phyloP scores from a whole-genome alignment of 2,329 filamentous ascomycete species.

The Colletotrichum sp. region DNA sequence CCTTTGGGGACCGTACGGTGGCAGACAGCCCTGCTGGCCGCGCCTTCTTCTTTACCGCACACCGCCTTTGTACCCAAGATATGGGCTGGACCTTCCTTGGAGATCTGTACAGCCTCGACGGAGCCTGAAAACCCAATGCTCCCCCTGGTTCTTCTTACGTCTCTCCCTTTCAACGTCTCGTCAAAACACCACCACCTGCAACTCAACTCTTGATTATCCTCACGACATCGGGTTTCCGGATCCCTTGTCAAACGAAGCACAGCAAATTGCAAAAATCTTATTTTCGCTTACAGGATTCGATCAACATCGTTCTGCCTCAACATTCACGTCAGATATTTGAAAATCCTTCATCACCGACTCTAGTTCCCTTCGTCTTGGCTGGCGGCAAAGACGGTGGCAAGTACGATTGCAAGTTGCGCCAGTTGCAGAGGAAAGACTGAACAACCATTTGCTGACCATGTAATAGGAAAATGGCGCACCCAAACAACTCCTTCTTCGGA shows the following conservation, averaged over 20 bases:
- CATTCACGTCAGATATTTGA: not conserved
- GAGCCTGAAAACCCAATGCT: not conserved
- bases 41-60: not conserved
- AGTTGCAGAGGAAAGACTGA: not conserved
- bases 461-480: not conserved
- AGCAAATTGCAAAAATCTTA: not conserved
- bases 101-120: accelerated
- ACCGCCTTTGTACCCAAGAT: no score
- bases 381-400: no score
- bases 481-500: not conserved
- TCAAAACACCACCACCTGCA: not conserved
- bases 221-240: not conserved
- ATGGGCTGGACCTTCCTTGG: not conserved
- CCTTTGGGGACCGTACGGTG: not conserved
- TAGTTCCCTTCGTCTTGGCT: no score
- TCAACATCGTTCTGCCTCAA: not conserved
- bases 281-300: not conserved
- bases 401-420: no score
- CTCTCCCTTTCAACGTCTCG: not conserved
- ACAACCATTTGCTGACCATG: not conserved
- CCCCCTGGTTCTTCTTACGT: not conserved
- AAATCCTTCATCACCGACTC: no score
- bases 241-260: not conserved
- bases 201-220: not conserved
- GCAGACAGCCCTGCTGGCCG: not conserved